These are phyloP conservation scores for Schwanniomyces yamadae DNA, from an alignment of 805 yeast genomes.

Conservation along the genomic window DNA sequence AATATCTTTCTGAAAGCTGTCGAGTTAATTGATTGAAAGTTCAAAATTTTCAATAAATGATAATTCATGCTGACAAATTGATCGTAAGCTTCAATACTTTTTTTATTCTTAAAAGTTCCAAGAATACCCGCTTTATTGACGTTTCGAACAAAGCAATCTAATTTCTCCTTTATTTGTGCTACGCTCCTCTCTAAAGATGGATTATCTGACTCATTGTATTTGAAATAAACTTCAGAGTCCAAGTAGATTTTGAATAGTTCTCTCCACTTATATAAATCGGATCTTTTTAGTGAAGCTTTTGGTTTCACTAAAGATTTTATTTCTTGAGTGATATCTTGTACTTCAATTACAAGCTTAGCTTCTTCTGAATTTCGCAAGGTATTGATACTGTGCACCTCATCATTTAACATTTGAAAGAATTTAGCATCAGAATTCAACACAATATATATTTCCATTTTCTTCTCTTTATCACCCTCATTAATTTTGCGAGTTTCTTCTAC, in stretches of 20 bases:
- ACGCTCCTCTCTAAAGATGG: constrained; percentile 45
- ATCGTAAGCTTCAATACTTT: constrained; percentile 44
- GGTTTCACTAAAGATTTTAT: constrained; percentile 44
- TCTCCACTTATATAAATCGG: constrained; percentile 69
- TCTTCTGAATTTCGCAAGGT: constrained; percentile 44
- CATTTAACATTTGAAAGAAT: constrained; percentile 57
- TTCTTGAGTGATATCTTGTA: constrained; percentile 40
- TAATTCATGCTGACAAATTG: constrained; percentile 54
- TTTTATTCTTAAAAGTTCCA: constrained; percentile 45
- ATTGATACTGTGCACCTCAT: constrained; percentile 52
- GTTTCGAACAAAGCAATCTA: constrained; percentile 38
- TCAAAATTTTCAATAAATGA: constrained; percentile 53
- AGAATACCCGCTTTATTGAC: constrained; percentile 38
- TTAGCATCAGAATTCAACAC: constrained; percentile 54
- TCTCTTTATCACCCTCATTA: constrained; percentile 12
- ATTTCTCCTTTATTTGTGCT: constrained; percentile 45
- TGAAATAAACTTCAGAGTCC: constrained; percentile 65
- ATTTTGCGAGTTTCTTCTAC: constrained; percentile 10
- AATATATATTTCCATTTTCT: constrained; percentile 38
- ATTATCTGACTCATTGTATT: constrained; percentile 42
- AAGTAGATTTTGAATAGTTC: constrained; percentile 63
- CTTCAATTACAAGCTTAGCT: constrained; percentile 38
- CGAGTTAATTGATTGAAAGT: constrained; percentile 61
- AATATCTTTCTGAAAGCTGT: constrained; percentile 66
- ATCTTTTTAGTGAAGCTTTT: constrained; percentile 22